Evolutionary conservation across 192 early-diverging fungal genomes (phyloP).

Genomic region (Mortierella antarctica): DNA sequence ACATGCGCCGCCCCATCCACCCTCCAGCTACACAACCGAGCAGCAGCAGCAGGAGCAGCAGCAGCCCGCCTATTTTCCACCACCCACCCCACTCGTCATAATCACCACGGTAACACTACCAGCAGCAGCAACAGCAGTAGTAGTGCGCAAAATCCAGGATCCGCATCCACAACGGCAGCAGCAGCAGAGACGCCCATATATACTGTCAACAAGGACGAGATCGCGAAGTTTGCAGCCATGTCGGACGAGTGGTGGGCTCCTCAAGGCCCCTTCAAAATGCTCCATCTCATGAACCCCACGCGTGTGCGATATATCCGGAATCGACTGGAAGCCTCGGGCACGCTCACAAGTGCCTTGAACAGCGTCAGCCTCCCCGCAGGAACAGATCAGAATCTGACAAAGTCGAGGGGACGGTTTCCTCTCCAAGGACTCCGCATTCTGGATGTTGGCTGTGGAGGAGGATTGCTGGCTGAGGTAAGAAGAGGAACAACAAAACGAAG

Average conservation of each 20-base stretch:
- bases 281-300: constrained; percentile 80
- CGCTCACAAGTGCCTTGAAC: not conserved
- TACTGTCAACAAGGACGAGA: constrained; percentile 74
- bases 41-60: no score
- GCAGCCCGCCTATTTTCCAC: not conserved
- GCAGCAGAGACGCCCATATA: constrained; percentile 3
- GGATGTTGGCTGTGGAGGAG: constrained; percentile 97
- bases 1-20: no score
- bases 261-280: constrained; percentile 83
- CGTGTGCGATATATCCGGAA: constrained; percentile 83
- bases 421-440: constrained; percentile 72
- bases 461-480: constrained; percentile 83
- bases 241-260: constrained; percentile 94
- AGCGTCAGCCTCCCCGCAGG: constrained; percentile 7
- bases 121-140: not conserved
- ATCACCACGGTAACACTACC: not conserved
- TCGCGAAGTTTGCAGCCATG: constrained; percentile 78
- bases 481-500: not conserved
- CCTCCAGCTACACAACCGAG: no score
- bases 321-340: constrained; percentile 36
- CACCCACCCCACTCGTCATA: not conserved
- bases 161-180: not conserved
- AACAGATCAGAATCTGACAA: not conserved
- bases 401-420: constrained; percentile 34
- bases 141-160: no score